Evolutionary conservation across 2,329 filamentous ascomycete species (phyloP).

Genomic region (Colletotrichum tabaci): DNA sequence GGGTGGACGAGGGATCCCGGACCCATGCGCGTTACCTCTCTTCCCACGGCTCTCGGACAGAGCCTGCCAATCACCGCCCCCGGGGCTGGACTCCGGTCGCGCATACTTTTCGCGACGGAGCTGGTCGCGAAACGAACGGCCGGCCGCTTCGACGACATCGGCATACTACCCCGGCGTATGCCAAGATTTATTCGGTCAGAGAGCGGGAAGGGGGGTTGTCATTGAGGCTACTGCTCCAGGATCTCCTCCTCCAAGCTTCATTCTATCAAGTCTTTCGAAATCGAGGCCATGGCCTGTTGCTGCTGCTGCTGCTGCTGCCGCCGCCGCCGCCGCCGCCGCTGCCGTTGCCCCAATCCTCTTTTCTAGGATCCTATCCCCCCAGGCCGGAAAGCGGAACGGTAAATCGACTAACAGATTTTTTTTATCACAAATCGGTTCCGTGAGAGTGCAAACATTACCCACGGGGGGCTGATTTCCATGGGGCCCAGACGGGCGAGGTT

Average conservation of each 20-base stretch:
- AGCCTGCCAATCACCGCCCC: not conserved
- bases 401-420: not conserved
- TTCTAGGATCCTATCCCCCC: not conserved
- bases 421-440: constrained; percentile 9
- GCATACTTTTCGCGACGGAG: not conserved
- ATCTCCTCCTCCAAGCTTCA: not conserved
- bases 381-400: too few relatives aligned
- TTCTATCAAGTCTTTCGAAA: not conserved
- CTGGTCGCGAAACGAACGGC: not conserved
- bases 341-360: not conserved
- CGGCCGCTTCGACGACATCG: not conserved
- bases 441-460: not conserved
- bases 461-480: not conserved
- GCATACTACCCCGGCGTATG: not conserved
- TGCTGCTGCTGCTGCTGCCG: not conserved
- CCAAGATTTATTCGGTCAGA: not conserved
- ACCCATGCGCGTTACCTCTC: constrained; percentile 8
- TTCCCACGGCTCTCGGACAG: constrained; percentile 16
- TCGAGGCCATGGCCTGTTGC: not conserved
- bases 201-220: not conserved
- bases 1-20: not conserved
- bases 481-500: constrained; percentile 5
- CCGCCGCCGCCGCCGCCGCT: not conserved
- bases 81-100: constrained; percentile 1
- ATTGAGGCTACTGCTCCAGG: not conserved